Evolutionary conservation across 805 yeast genomes (phyloP), one percentile per base, ranked within the genome.

Genomic region (Yamadazyma scolyti): DNA sequence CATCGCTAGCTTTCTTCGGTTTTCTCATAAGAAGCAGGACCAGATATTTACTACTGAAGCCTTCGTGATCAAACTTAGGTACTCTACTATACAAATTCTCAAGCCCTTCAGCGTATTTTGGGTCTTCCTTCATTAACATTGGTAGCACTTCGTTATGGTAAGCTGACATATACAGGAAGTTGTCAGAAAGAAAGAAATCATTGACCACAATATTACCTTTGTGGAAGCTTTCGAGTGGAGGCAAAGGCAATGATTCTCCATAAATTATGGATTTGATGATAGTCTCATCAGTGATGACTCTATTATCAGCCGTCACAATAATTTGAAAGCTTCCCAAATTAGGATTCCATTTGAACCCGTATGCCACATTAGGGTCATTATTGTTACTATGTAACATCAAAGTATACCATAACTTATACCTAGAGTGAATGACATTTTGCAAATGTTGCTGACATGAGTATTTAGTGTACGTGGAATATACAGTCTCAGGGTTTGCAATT

Each of bases 361-460:
- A 57, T 4, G 53, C 55, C 3, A 32, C 37, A 9, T 44, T 28
- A 1, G 47, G 25, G 7, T 42, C 42, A 23, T 35, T 36, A 20
- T 25, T 25, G 17, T 49, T 48, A 34, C 49, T 54, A 30, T 60
- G 60, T 29, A 52, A 33, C 61, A 59, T 54, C 25, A 61, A 44
- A 10, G 45, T 39, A 30, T 37, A 52, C 67, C 67, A 61, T 25
- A 61, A 54, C 32, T 54, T 56, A 37, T 58, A 61, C 13, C 64
- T 34, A 34, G 49, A 58, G 27, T 61, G 66, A 21, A 52, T 55
- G 11, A 61, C 67, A 30, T 59, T 55, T n/a, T 42, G 28, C 19
- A 61, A 40, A 43, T 61, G 67, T 34, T 61, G 67, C 22, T 53
- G 63, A 31, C 65, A 58, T 7, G 64, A 57, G 29, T 60, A 61